A percentile compares a stretch with the other conserved stretches of the same genome.
Evolutionary conservation across 2,329 filamentous ascomycete species (phyloP).

Genomic region (Alternaria rosae): DNA sequence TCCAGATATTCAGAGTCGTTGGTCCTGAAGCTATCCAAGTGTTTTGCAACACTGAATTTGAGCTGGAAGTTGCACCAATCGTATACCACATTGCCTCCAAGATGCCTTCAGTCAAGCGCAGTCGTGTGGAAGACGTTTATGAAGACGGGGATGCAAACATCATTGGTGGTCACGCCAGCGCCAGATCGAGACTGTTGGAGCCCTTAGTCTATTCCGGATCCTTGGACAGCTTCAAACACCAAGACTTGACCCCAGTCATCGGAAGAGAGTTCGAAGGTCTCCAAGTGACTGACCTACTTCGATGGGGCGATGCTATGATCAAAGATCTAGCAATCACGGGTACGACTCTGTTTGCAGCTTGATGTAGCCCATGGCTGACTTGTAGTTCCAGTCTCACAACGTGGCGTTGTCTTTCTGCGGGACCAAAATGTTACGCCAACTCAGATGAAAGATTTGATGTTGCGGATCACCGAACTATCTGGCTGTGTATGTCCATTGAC

Average conservation of each 20-base stretch:
- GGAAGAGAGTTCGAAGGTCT: slow-evolving; percentile 57
- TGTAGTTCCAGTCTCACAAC: slow-evolving; percentile 64
- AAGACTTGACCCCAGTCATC: slow-evolving; percentile 60
- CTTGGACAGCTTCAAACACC: slow-evolving; percentile 32
- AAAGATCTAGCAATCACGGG: slow-evolving; percentile 63
- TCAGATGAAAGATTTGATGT: slow-evolving; percentile 70
- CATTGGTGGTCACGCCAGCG: slow-evolving; percentile 30
- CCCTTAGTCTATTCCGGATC: slow-evolving; percentile 35
- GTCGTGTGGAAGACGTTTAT: slow-evolving; percentile 12
- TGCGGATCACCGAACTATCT: slow-evolving; percentile 65
- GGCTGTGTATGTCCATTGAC: slow-evolving; percentile 60
- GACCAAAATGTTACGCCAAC: slow-evolving; percentile 63
- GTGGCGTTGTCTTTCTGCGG: slow-evolving; percentile 75
- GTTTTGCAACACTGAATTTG: background rate
- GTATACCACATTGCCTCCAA: background rate
- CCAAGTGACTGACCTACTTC: slow-evolving; percentile 39
- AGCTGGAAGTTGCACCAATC: background rate
- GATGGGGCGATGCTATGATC: slow-evolving; percentile 48
- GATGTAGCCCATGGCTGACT: background rate
- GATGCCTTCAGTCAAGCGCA: slow-evolving; percentile 36
- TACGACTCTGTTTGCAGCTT: slow-evolving; percentile 40
- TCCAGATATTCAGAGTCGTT: background rate
- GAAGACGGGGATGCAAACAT: slow-evolving; percentile 17
- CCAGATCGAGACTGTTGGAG: slow-evolving; percentile 30
- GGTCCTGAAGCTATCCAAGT: background rate